Evolutionary conservation across 2,329 filamentous ascomycete species (phyloP).

Genomic region (Colletotrichum navitas): DNA sequence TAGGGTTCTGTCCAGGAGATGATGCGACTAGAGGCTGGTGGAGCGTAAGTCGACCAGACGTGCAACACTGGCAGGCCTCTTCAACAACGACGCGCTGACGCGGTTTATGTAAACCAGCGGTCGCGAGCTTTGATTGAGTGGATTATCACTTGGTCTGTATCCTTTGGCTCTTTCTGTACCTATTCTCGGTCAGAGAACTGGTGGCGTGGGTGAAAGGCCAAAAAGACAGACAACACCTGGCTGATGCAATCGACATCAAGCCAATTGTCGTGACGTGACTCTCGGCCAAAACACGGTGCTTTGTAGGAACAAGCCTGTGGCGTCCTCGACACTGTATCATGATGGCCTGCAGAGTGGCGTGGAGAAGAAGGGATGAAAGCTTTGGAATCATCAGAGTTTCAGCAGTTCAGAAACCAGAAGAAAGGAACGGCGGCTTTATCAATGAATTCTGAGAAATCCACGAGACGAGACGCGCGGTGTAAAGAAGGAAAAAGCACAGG

Average conservation of each 20-base stretch:
- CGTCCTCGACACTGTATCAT: background rate
- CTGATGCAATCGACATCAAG: background rate
- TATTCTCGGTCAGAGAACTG: background rate
- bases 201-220: background rate
- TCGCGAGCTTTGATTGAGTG: background rate
- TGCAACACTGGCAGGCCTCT: background rate
- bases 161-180: background rate
- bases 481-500: background rate
- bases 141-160: no score
- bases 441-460: background rate
- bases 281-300: slow-evolving; percentile 11
- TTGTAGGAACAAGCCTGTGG: slow-evolving; percentile 1
- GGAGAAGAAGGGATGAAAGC: background rate
- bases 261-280: background rate
- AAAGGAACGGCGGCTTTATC: background rate
- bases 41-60: background rate
- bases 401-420: no score
- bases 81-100: background rate
- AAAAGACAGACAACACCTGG: background rate
- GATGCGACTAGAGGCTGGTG: background rate
- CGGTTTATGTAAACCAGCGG: background rate
- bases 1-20: background rate
- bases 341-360: background rate
- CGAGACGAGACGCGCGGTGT: background rate
- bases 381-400: background rate